Evolutionary conservation across 2,329 filamentous ascomycete species (phyloP).

Genomic region (Fusarium verticillioides): DNA sequence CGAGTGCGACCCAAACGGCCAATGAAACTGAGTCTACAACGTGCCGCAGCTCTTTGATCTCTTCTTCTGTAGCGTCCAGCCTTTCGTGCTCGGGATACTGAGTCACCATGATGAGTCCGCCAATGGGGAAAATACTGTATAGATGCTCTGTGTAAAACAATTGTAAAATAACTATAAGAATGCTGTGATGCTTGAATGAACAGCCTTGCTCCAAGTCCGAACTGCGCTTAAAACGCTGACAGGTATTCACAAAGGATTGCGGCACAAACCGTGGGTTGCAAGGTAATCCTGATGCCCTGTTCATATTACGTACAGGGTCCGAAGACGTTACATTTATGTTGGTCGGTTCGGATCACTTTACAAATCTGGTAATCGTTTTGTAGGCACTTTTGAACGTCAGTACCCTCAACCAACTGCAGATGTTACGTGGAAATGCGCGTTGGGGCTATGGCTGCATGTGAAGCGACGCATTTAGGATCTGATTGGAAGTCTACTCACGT

Average conservation of each 20-base stretch:
- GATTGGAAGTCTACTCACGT: neutral
- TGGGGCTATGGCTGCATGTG: neutral
- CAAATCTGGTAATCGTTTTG: neutral
- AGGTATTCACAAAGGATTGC: neutral
- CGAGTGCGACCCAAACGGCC: neutral
- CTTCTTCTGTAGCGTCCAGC: neutral
- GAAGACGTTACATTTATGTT: neutral
- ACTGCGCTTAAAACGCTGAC: neutral
- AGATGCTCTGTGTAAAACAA: no score
- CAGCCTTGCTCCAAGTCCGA: no score
- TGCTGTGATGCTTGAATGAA: no score
- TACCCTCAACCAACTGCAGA: neutral
- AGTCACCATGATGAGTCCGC: neutral
- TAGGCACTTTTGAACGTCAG: neutral
- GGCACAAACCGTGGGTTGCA: neutral
- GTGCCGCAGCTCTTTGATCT: neutral
- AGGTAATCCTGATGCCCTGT: neutral
- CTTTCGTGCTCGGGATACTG: neutral
- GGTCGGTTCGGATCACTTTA: neutral
- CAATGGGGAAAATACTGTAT: neutral
- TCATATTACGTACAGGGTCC: neutral
- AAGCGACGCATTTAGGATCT: neutral
- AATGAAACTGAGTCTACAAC: neutral
- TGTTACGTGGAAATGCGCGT: neutral
- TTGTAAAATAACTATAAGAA: no score